Percentiles rank a stretch among this genome's conserved stretches.
Conservation (phyloP, 805 yeast species). For the Yamadazyma kitorensis region DNA sequence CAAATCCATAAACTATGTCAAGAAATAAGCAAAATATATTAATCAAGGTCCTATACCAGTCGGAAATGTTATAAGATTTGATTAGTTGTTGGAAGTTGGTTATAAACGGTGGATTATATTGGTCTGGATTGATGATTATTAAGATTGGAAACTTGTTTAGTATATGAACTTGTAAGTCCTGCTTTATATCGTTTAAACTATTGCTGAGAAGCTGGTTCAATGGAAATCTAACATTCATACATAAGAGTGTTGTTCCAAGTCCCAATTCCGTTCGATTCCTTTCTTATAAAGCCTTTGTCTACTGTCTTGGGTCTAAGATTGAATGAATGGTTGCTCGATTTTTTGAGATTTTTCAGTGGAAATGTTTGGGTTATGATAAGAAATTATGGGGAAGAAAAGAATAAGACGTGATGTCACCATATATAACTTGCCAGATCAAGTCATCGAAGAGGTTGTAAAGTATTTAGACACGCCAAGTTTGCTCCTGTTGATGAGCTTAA, state of each 20-base stretch:
- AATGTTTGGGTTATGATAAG: too few relatives aligned
- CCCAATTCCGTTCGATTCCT: too few relatives aligned
- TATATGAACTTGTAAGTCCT: constrained; percentile 1
- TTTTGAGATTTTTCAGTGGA: too few relatives aligned
- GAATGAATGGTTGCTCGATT: too few relatives aligned
- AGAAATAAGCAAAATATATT: constrained; percentile 7
- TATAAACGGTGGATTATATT: constrained; percentile 25
- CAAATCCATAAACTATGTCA: constrained; percentile 13
- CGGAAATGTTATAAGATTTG: background rate
- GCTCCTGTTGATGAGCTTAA: constrained; percentile 15
- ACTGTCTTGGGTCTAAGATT: too few relatives aligned
- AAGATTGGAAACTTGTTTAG: constrained; percentile 14
- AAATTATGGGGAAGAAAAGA: constrained; percentile 5
- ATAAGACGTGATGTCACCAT: constrained; percentile 1
- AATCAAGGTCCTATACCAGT: constrained; percentile 1
- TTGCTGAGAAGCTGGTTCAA: too few relatives aligned
- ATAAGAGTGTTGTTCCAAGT: too few relatives aligned
- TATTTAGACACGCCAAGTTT: constrained; percentile 3
- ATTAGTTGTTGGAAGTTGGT: constrained; percentile 5
- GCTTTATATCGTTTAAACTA: constrained; percentile 1
- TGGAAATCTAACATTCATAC: too few relatives aligned
- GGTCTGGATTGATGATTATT: constrained; percentile 19
- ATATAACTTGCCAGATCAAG: constrained; percentile 11
- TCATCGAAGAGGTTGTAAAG: constrained; percentile 7
- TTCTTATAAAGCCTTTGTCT: too few relatives aligned